A percentile compares a stretch with the other conserved stretches of the same genome.
Evolutionary conservation across 768 basidiomycete genomes (phyloP).

Genomic region (Paxillus involutus): DNA sequence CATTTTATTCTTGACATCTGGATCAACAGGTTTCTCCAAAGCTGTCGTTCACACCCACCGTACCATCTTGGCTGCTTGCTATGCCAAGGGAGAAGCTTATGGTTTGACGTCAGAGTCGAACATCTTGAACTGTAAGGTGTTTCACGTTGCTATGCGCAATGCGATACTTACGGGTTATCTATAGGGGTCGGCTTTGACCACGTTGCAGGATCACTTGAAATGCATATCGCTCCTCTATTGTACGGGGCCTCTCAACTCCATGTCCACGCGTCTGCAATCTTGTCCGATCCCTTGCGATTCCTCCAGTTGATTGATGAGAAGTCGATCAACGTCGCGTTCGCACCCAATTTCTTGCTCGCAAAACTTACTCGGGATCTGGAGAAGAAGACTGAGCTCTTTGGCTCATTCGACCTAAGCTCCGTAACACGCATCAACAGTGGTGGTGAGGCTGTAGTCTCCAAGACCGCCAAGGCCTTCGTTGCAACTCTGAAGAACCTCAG

Average conservation of each 20-base stretch:
- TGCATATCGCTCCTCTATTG: slow-evolving; percentile 34
- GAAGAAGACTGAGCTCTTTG: slow-evolving; percentile 17
- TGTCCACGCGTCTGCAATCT: slow-evolving; percentile 14
- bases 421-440: slow-evolving; percentile 40
- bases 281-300: slow-evolving; percentile 14
- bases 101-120: slow-evolving; percentile 28
- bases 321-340: slow-evolving; percentile 31
- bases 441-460: slow-evolving; percentile 40
- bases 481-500: slow-evolving; percentile 27
- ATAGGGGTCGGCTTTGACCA: slow-evolving; percentile 43
- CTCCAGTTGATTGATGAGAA: slow-evolving; percentile 33
- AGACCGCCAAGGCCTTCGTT: slow-evolving; percentile 36
- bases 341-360: slow-evolving; percentile 43
- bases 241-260: slow-evolving; percentile 24
- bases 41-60: slow-evolving; percentile 38
- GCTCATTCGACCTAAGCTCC: slow-evolving; percentile 32
- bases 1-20: slow-evolving; percentile 37
- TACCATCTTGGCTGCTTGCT: slow-evolving; percentile 32
- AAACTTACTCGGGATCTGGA: slow-evolving; percentile 36
- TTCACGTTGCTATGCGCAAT: background rate
- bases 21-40: slow-evolving; percentile 42
- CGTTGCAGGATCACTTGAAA: slow-evolving; percentile 40
- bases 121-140: slow-evolving; percentile 35
- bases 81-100: slow-evolving; percentile 33
- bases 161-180: background rate